A percentile compares a stretch with the other conserved stretches of the same genome.
These are phyloP conservation scores for Lagenidium sp. DNA, from an alignment of 352 stramenopile species.

Conservation along the genomic window DNA sequence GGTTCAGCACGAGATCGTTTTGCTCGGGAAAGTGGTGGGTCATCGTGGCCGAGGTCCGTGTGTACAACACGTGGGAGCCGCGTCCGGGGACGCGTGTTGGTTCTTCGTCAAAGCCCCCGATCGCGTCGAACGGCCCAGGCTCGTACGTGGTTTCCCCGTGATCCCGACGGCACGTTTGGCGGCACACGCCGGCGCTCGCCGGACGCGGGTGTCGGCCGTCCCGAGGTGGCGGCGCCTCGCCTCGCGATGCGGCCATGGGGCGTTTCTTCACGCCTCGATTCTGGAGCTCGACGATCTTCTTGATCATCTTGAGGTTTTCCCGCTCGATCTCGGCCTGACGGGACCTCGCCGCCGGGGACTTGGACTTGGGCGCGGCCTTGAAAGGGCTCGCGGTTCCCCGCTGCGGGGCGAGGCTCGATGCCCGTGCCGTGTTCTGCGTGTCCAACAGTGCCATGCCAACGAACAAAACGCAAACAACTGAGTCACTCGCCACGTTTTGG, in stretches of 20 bases:
- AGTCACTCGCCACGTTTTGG: no score
- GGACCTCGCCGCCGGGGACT: constrained; percentile 35
- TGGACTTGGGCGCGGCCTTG: constrained; percentile 4
- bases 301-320: constrained; percentile 50
- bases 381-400: neutral
- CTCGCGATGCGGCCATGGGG: constrained; percentile 1
- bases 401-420: constrained; percentile 1
- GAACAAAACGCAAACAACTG: no score
- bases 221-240: no score
- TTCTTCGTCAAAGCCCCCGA: neutral
- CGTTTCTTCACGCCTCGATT: neutral
- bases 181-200: neutral
- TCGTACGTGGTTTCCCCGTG: neutral
- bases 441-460: no score
- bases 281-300: constrained; percentile 45
- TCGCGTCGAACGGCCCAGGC: neutral
- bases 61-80: constrained; percentile 15
- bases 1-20: constrained; percentile 29
- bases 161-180: neutral
- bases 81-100: constrained; percentile 7
- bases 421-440: no score
- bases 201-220: neutral
- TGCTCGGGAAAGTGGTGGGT: constrained; percentile 41
- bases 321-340: constrained; percentile 43
- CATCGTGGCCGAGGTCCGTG: constrained; percentile 32